Conservation (phyloP, 495 filamentous ascomycete species). For the Hyaloscypha finlandica region DNA sequence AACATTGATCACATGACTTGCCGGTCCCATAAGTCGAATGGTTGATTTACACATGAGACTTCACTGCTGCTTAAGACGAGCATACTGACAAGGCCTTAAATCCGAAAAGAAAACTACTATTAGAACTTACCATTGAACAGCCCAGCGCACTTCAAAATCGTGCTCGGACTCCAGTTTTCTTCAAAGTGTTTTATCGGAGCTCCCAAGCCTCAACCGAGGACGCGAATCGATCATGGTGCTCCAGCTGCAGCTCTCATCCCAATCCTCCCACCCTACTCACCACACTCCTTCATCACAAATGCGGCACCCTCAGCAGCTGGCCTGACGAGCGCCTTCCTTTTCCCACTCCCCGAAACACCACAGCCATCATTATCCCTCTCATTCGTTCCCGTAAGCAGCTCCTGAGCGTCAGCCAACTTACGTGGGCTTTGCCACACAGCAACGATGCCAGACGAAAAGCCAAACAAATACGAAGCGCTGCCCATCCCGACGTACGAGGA, state of each 20-base stretch:
- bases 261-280: background rate
- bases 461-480: slow-evolving; percentile 60
- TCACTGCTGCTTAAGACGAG: background rate
- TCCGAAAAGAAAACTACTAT: too few species aligned
- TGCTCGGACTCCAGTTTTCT: background rate
- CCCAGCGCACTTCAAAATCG: background rate
- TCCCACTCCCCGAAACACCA: background rate
- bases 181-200: background rate
- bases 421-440: background rate
- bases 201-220: slow-evolving; percentile 2
- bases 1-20: slow-evolving; percentile 11
- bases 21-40: background rate
- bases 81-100: background rate
- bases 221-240: background rate
- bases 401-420: background rate
- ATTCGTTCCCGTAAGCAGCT: background rate
- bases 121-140: too few species aligned
- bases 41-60: background rate
- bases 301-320: slow-evolving; percentile 29
- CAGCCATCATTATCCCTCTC: background rate
- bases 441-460: slow-evolving; percentile 60
- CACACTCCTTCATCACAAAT: slow-evolving; percentile 20
- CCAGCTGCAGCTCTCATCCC: background rate
- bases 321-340: slow-evolving; percentile 23
- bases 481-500: slow-evolving; percentile 97